phyloP scores from a whole-genome alignment of 108 stramenopile species.

The Asterionellopsis glacialis region DNA sequence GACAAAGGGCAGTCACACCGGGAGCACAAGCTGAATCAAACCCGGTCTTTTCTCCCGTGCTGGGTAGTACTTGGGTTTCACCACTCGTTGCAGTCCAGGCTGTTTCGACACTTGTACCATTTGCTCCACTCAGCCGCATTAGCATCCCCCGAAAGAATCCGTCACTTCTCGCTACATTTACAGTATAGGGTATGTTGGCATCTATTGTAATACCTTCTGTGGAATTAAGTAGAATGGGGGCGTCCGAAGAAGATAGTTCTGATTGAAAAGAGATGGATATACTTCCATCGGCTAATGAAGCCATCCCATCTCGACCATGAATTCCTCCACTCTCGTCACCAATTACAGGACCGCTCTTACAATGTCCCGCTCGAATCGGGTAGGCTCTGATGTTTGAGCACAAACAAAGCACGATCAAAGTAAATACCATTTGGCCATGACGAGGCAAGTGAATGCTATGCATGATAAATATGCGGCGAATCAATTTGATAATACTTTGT shows the following conservation, averaged over 20 bases:
- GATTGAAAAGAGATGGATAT: background rate
- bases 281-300: background rate
- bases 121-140: background rate
- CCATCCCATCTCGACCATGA: background rate
- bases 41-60: background rate
- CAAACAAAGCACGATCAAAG: background rate
- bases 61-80: background rate
- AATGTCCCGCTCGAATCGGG: background rate
- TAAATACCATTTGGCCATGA: background rate
- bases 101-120: background rate
- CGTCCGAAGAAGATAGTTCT: background rate
- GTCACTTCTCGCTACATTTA: background rate
- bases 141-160: slow-evolving; percentile 1
- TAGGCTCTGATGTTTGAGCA: background rate
- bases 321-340: background rate
- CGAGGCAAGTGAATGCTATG: background rate
- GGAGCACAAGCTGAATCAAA: background rate
- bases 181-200: background rate
- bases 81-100: background rate
- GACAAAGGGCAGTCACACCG: background rate
- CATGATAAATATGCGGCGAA: background rate
- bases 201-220: background rate
- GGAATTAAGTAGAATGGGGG: background rate
- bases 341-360: background rate
- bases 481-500: background rate